Conservation (phyloP, 148 eudicot genomes). For the Chenopodium berlandieri region DNA sequence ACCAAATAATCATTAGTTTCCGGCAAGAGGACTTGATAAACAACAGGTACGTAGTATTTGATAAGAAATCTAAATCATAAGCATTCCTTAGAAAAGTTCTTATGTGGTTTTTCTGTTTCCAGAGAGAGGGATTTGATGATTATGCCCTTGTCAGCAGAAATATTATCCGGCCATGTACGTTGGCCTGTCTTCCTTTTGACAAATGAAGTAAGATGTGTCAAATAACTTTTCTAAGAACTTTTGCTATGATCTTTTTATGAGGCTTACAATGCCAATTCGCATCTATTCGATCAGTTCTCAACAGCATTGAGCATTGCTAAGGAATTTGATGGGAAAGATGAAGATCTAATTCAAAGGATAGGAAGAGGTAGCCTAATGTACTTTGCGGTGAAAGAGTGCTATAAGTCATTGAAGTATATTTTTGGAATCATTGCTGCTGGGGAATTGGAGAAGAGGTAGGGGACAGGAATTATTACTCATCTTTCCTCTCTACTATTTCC, state of each 20-base stretch:
- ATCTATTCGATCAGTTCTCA: conserved; percentile 45
- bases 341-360: conserved; percentile 58
- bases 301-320: conserved; percentile 77
- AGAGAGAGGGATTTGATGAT: conserved; percentile 97
- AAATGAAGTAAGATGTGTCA: conserved; percentile 54
- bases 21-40: conserved; percentile 93
- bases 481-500: not conserved
- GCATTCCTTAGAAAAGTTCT: not conserved
- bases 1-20: conserved; percentile 79
- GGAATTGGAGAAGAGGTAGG: conserved; percentile 83
- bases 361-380: conserved; percentile 66
- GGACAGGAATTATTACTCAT: conserved; percentile 17
- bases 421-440: conserved; percentile 74
- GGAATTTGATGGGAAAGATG: conserved; percentile 74
- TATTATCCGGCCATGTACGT: conserved; percentile 58
- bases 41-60: conserved; percentile 54
- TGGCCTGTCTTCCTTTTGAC: conserved; percentile 99
- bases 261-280: conserved; percentile 15
- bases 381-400: conserved; percentile 80
- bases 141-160: conserved; percentile 71
- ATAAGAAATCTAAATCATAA: not conserved
- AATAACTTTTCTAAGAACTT: not conserved
- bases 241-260: not conserved
- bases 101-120: conserved; percentile 19
- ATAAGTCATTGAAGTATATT: conserved; percentile 70